Evolutionary conservation across 2,329 filamentous ascomycete species (phyloP).

Genomic region (Dichotomopilus funicola): DNA sequence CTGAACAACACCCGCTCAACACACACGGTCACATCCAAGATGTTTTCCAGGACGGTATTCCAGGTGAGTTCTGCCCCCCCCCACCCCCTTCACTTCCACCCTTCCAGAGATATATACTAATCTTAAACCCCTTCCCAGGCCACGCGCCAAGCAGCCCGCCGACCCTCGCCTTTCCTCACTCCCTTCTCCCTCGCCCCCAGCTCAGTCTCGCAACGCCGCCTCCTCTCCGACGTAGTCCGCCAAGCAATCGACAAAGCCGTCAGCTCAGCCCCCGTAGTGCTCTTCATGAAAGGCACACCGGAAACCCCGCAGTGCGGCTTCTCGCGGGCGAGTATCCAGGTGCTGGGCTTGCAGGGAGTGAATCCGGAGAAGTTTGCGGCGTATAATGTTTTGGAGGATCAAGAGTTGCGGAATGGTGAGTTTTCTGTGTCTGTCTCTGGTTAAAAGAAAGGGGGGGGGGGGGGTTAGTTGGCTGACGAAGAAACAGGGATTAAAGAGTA

Average conservation of each 20-base stretch:
- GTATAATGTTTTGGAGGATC: constrained; percentile 92
- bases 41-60: constrained; percentile 19
- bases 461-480: constrained; percentile 11
- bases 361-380: constrained; percentile 95
- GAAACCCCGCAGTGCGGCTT: constrained; percentile 80
- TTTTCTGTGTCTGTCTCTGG: background rate
- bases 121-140: constrained; percentile 10
- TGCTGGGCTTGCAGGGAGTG: constrained; percentile 88
- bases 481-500: constrained; percentile 89
- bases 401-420: constrained; percentile 71
- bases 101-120: background rate
- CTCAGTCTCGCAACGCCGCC: constrained; percentile 44
- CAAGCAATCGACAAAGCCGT: constrained; percentile 88
- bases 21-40: constrained; percentile 1
- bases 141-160: constrained; percentile 16
- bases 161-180: constrained; percentile 2
- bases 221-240: constrained; percentile 73
- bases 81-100: background rate
- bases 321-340: constrained; percentile 89
- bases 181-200: constrained; percentile 14
- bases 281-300: constrained; percentile 90
- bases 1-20: background rate
- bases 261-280: constrained; percentile 77
- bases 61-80: constrained; percentile 12
- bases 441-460: background rate